phyloP scores from a whole-genome alignment of 2,329 filamentous ascomycete genomes.

The Cytospora leucostoma region DNA sequence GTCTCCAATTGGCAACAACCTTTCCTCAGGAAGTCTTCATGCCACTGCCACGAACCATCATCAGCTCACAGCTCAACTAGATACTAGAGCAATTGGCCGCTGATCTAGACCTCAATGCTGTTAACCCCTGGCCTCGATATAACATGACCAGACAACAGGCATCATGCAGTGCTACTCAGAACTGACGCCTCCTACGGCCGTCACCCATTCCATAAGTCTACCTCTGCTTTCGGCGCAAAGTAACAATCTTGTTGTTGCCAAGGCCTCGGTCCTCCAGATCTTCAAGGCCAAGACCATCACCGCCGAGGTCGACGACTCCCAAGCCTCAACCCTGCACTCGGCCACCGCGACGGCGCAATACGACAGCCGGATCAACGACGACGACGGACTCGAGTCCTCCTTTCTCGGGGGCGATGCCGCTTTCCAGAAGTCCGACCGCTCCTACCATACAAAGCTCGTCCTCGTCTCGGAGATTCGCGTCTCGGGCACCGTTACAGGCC shows the following conservation, averaged over 20 bases:
- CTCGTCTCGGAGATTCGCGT: conserved; percentile 83
- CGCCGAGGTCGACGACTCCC: conserved; percentile 58
- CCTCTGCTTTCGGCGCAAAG: conserved; percentile 75
- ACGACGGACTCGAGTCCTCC: conserved; percentile 66
- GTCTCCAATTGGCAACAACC: background rate
- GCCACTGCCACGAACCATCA: background rate
- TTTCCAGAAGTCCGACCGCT: conserved; percentile 62
- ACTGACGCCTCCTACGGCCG: conserved; percentile 88
- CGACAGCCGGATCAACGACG: conserved; percentile 58
- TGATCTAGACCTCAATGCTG: conserved; percentile 8
- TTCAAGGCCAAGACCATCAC: conserved; percentile 72
- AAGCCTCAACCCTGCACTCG: conserved; percentile 41
- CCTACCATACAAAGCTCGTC: conserved; percentile 73
- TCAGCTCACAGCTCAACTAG: background rate
- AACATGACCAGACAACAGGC: conserved; percentile 34
- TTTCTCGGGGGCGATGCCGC: conserved; percentile 66
- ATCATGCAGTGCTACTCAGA: conserved; percentile 97
- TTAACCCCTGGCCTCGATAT: conserved; percentile 23
- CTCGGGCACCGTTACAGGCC: conserved; percentile 79
- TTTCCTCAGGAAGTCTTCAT: background rate
- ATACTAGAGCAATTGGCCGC: background rate
- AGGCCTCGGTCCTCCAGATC: conserved; percentile 89
- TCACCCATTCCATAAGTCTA: conserved; percentile 81
- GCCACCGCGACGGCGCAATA: conserved; percentile 49
- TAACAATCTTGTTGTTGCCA: conserved; percentile 86